A percentile compares a stretch with the other conserved stretches of the same genome.
Conservation (phyloP, 1,284 basidiomycete species). For the Chalciporus sp. region DNA sequence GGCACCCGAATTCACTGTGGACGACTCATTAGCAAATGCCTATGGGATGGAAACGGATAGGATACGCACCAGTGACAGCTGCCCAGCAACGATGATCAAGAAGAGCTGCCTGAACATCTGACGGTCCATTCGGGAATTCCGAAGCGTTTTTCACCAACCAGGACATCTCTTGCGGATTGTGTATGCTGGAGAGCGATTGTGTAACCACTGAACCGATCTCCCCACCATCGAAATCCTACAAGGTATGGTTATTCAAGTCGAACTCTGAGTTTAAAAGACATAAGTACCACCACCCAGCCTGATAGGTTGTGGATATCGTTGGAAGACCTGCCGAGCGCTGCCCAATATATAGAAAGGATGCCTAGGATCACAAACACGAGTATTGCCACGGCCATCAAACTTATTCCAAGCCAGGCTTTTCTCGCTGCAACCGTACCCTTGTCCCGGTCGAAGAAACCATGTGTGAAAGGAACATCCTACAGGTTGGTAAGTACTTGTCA, state of each 20-base stretch:
- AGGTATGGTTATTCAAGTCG: background rate
- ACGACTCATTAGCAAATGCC: background rate
- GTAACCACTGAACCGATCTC: conserved; percentile 46
- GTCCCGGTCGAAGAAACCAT: conserved; percentile 38
- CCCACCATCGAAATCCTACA: conserved; percentile 57
- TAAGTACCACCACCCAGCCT: conserved; percentile 40
- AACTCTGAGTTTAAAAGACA: conserved; percentile 11
- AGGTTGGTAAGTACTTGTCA: conserved; percentile 25
- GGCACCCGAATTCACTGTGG: conserved; percentile 42
- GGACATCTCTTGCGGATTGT: conserved; percentile 29
- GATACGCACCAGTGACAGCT: conserved; percentile 42
- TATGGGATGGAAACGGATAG: background rate
- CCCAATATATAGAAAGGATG: conserved; percentile 44
- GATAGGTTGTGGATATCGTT: conserved; percentile 38
- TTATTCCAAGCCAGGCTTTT: conserved; percentile 34
- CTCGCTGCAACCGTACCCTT: conserved; percentile 34
- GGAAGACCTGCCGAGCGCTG: conserved; percentile 34
- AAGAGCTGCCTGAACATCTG: conserved; percentile 39
- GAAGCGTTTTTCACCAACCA: conserved; percentile 44
- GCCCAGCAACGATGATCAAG: conserved; percentile 48
- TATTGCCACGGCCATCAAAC: conserved; percentile 24
- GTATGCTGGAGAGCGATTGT: conserved; percentile 34
- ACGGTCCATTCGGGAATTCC: conserved; percentile 44
- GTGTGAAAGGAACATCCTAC: conserved; percentile 37
- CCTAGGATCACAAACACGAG: conserved; percentile 34